phyloP scores from a whole-genome alignment of 192 early-diverging fungal species.

The Rhizophagus clarus region DNA sequence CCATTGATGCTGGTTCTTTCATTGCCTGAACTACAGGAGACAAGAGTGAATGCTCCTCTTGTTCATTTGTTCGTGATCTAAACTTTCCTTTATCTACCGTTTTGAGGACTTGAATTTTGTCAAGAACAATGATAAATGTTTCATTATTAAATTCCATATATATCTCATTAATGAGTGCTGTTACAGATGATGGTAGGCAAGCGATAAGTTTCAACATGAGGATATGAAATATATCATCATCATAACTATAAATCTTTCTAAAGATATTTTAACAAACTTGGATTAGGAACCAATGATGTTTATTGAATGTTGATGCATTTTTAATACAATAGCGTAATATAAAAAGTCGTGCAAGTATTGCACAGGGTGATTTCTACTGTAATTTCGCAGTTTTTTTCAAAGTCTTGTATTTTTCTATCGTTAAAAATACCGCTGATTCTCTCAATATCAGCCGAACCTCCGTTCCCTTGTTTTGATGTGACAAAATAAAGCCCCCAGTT shows the following conservation, averaged over 20 bases:
- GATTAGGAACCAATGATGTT: conserved; percentile 4
- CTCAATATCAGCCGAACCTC: conserved; percentile 1
- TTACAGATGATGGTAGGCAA: conserved; percentile 8
- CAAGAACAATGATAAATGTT: too few relatives aligned
- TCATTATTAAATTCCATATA: not conserved
- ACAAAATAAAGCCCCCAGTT: conserved; percentile 18
- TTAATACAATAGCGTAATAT: not conserved
- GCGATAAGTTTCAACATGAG: not conserved
- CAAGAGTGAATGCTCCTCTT: not conserved
- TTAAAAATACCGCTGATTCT: not conserved
- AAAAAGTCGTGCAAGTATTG: conserved; percentile 11
- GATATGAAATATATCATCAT: not conserved
- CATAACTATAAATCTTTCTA: not conserved
- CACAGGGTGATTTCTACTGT: not conserved
- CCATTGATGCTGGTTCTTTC: not conserved
- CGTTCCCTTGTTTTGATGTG: not conserved
- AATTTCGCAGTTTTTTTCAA: not conserved
- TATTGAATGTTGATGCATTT: not conserved
- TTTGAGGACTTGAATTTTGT: too few relatives aligned
- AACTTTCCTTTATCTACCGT: too few relatives aligned
- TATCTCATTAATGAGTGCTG: not conserved
- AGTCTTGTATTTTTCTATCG: not conserved
- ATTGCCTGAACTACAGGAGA: conserved; percentile 9
- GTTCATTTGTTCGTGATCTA: too few relatives aligned
- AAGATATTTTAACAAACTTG: conserved; percentile 7